Conservation (phyloP, 2,329 filamentous ascomycete species). For the Fusarium avenaceum region DNA sequence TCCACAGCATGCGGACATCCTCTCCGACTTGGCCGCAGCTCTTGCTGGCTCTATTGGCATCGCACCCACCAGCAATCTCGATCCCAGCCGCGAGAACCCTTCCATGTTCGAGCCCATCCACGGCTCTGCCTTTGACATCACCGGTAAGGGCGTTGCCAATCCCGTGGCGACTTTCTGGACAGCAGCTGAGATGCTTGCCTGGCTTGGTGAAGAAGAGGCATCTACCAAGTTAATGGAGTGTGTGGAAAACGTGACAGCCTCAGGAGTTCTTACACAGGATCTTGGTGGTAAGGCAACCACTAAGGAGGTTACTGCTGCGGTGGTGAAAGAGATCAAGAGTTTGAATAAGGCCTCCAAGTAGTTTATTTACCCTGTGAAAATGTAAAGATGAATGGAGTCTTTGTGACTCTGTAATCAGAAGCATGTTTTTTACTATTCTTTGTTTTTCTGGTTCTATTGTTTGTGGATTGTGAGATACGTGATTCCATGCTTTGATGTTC, state of each 20-base stretch:
- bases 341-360: conserved; percentile 22
- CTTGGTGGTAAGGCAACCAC: conserved; percentile 63
- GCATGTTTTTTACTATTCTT: too few relatives aligned
- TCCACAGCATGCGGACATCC: conserved; percentile 69
- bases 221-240: conserved; percentile 63
- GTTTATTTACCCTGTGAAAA: not conserved
- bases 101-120: conserved; percentile 74
- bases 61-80: conserved; percentile 76
- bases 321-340: conserved; percentile 47
- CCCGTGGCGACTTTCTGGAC: conserved; percentile 72
- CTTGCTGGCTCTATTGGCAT: conserved; percentile 80
- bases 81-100: conserved; percentile 67
- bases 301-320: conserved; percentile 54
- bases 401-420: too few relatives aligned
- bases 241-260: conserved; percentile 66
- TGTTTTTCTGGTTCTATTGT: too few relatives aligned
- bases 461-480: too few relatives aligned
- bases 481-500: too few relatives aligned
- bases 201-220: conserved; percentile 68
- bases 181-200: conserved; percentile 69
- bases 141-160: conserved; percentile 68
- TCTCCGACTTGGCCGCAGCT: conserved; percentile 78
- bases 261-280: conserved; percentile 66
- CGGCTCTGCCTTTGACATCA: conserved; percentile 70
- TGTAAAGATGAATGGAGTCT: not conserved